Evolutionary conservation across 768 basidiomycete species (phyloP).

Genomic region (Cytidiella melzeri): DNA sequence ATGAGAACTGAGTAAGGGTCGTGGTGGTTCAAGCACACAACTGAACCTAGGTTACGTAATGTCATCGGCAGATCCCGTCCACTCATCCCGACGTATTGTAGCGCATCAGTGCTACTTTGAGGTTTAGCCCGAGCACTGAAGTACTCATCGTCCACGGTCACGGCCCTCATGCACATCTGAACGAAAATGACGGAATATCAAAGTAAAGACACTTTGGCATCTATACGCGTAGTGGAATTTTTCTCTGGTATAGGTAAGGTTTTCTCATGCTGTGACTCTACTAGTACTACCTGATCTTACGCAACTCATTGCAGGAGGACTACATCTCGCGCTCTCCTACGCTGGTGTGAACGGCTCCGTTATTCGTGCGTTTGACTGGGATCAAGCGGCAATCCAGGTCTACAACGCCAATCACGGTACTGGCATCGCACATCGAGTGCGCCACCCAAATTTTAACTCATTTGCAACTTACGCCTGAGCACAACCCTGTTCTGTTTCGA

Average conservation of each 20-base stretch:
- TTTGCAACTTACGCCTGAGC: slow-evolving; percentile 1
- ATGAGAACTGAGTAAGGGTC: too few species aligned
- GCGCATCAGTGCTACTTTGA: too few species aligned
- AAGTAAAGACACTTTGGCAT: neutral
- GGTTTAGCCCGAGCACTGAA: too few species aligned
- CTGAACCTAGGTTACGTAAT: too few species aligned
- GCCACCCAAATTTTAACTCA: neutral
- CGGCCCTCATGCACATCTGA: too few species aligned
- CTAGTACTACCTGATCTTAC: too few species aligned
- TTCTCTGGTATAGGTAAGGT: slow-evolving; percentile 72
- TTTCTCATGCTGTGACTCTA: too few species aligned
- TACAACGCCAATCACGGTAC: slow-evolving; percentile 57
- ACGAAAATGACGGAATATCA: neutral
- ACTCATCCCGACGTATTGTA: too few species aligned
- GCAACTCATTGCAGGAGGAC: slow-evolving; percentile 58
- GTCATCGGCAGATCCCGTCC: too few species aligned
- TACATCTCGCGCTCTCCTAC: slow-evolving; percentile 59
- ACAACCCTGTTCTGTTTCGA: slow-evolving; percentile 6
- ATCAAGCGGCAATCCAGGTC: slow-evolving; percentile 65
- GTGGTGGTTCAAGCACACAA: too few species aligned
- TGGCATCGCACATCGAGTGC: slow-evolving; percentile 45
- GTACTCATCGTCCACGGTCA: too few species aligned
- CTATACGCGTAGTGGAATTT: slow-evolving; percentile 46
- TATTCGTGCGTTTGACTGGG: slow-evolving; percentile 78
- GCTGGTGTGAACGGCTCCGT: slow-evolving; percentile 42